Conservation (phyloP, 2,329 filamentous ascomycete genomes). For the Lecanoromycetidae sp. region DNA sequence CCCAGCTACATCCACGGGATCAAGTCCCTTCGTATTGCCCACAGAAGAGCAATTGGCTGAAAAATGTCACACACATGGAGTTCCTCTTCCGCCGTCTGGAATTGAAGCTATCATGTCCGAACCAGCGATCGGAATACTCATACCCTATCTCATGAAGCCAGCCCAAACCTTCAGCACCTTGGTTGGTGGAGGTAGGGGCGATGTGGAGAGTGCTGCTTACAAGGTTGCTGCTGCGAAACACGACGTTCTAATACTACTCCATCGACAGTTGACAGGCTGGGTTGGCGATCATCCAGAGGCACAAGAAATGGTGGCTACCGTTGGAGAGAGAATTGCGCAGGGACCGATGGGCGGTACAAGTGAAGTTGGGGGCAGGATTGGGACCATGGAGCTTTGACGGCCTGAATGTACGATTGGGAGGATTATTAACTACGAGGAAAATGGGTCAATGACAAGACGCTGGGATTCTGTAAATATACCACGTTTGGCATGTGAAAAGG, state of each 20-base stretch:
- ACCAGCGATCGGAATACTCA: slow-evolving; percentile 36
- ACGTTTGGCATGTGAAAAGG: too few relatives aligned
- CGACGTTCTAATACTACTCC: slow-evolving; percentile 41
- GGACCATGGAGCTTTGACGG: slow-evolving; percentile 26
- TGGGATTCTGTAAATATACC: too few relatives aligned
- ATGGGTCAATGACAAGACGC: too few relatives aligned
- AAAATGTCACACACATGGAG: slow-evolving; percentile 5
- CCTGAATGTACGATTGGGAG: neutral
- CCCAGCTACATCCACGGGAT: slow-evolving; percentile 15
- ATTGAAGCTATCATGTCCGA: slow-evolving; percentile 40
- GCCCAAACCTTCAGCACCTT: slow-evolving; percentile 45
- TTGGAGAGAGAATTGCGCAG: slow-evolving; percentile 31
- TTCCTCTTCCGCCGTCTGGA: slow-evolving; percentile 31
- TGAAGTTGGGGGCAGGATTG: slow-evolving; percentile 26
- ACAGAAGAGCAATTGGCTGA: slow-evolving; percentile 23
- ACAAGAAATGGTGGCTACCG: slow-evolving; percentile 30
- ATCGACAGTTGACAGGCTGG: slow-evolving; percentile 31
- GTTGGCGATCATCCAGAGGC: slow-evolving; percentile 25
- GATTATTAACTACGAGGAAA: neutral
- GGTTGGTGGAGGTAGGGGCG: slow-evolving; percentile 42
- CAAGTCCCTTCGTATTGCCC: slow-evolving; percentile 23
- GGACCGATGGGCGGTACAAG: slow-evolving; percentile 30
- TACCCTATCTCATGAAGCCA: slow-evolving; percentile 47
- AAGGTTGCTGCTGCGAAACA: slow-evolving; percentile 46
- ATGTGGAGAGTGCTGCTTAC: slow-evolving; percentile 46